Percentiles rank a stretch among this genome's conserved stretches.
These are phyloP conservation scores for Nothophoma quercina DNA, from an alignment of 2,329 filamentous ascomycete genomes.

Conservation along the genomic window DNA sequence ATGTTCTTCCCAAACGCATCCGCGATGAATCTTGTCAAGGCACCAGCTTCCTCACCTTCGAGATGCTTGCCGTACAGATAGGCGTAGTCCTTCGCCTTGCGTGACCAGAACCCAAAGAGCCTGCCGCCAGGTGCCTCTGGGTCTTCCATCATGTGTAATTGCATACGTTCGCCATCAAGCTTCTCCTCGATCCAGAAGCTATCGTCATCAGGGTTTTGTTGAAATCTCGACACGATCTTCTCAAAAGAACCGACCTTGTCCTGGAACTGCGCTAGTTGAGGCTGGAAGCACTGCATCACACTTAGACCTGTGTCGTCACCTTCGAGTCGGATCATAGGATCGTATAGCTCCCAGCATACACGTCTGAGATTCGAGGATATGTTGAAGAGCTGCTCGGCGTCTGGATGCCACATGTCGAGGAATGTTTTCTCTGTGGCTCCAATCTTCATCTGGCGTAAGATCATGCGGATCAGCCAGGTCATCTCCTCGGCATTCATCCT, in stretches of 20 bases:
- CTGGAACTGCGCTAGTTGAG: constrained; percentile 92
- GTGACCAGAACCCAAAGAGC: constrained; percentile 88
- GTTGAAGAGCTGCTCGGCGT: constrained; percentile 71
- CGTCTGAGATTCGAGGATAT: constrained; percentile 88
- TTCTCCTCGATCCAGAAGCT: constrained; percentile 99
- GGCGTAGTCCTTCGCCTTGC: constrained; percentile 95
- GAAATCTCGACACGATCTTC: constrained; percentile 75
- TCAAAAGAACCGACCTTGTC: constrained; percentile 74
- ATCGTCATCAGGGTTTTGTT: constrained; percentile 71
- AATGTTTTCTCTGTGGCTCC: constrained; percentile 88
- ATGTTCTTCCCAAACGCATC: constrained; percentile 80
- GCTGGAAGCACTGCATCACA: constrained; percentile 95
- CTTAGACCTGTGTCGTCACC: constrained; percentile 76
- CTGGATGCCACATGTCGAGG: constrained; percentile 69
- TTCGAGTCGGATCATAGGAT: constrained; percentile 75
- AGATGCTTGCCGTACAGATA: constrained; percentile 87
- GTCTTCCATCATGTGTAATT: constrained; percentile 88
- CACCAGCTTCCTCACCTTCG: constrained; percentile 71
- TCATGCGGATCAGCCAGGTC: constrained; percentile 92
- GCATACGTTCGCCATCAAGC: constrained; percentile 95
- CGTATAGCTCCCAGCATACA: constrained; percentile 92
- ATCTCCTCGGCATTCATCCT: constrained; percentile 94
- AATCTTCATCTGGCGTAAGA: constrained; percentile 80
- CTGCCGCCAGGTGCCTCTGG: constrained; percentile 71
- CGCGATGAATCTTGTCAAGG: constrained; percentile 80